These are phyloP conservation scores for Agaricus blazei DNA, from an alignment of 768 basidiomycete species.

Conservation along the genomic window DNA sequence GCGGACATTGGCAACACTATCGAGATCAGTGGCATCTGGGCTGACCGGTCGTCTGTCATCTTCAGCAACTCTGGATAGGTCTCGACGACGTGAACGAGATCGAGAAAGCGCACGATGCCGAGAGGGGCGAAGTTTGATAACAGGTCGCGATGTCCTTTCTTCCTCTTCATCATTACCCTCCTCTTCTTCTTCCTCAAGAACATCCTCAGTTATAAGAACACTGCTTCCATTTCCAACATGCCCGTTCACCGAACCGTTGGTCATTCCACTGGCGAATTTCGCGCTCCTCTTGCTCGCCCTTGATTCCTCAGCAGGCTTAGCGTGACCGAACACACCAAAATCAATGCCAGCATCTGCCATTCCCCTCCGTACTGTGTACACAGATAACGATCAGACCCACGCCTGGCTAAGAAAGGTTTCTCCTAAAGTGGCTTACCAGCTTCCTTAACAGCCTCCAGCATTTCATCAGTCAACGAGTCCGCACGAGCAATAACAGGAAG, in stretches of 20 bases:
- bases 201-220: slow-evolving; percentile 21
- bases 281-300: slow-evolving; percentile 30
- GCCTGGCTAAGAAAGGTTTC: background rate
- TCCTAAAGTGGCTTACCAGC: slow-evolving; percentile 34
- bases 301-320: slow-evolving; percentile 15
- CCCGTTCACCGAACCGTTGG: slow-evolving; percentile 16
- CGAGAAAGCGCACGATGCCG: slow-evolving; percentile 52
- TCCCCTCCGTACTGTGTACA: slow-evolving; percentile 50
- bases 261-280: slow-evolving; percentile 26
- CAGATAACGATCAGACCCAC: background rate
- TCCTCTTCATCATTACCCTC: slow-evolving; percentile 45
- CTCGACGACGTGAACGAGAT: slow-evolving; percentile 64
- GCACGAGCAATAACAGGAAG: slow-evolving; percentile 77
- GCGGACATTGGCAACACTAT: slow-evolving; percentile 70
- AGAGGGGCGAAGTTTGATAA: slow-evolving; percentile 65
- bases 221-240: slow-evolving; percentile 20
- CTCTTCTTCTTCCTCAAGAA: slow-evolving; percentile 28
- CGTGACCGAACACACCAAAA: slow-evolving; percentile 69
- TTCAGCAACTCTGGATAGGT: slow-evolving; percentile 53
- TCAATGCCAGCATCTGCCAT: slow-evolving; percentile 62
- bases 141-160: slow-evolving; percentile 61
- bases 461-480: slow-evolving; percentile 81
- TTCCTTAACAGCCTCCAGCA: slow-evolving; percentile 61
- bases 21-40: slow-evolving; percentile 56
- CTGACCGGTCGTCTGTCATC: slow-evolving; percentile 53